These are phyloP conservation scores for Lathyrus tuberosus DNA, from an alignment of 306 rosid genomes.

Conservation along the genomic window DNA sequence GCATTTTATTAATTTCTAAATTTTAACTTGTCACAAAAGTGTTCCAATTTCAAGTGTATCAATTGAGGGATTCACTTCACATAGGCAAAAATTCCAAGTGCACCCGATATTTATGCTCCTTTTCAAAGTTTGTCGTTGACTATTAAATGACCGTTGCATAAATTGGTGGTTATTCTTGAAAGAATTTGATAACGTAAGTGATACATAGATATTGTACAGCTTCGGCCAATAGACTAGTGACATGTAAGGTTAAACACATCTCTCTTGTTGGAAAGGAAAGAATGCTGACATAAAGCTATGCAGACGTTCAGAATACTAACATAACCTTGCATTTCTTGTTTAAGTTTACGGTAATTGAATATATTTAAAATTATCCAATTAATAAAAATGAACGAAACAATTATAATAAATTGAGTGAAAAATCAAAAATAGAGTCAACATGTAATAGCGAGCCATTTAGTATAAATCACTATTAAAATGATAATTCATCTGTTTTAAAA, in stretches of 20 bases:
- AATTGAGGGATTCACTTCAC: too few relatives aligned
- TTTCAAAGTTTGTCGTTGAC: slow-evolving; percentile 9
- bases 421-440: too few relatives aligned
- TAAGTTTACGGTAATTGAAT: too few relatives aligned
- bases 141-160: slow-evolving; percentile 18
- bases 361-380: too few relatives aligned
- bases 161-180: background rate
- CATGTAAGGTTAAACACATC: background rate
- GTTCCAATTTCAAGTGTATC: background rate
- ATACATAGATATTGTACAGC: background rate
- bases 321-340: too few relatives aligned
- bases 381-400: too few relatives aligned
- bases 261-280: background rate
- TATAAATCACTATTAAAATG: too few relatives aligned
- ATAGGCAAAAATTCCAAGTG: background rate
- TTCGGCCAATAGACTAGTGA: background rate
- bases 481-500: too few relatives aligned
- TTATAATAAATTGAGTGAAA: too few relatives aligned
- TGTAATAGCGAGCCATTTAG: too few relatives aligned
- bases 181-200: slow-evolving; percentile 12
- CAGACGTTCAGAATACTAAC: too few relatives aligned
- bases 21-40: background rate
- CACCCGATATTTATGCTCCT: background rate
- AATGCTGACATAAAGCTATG: too few relatives aligned
- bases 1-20: background rate